A percentile compares a stretch with the other conserved stretches of the same genome.
Conservation (phyloP, 2,329 filamentous ascomycete genomes). For the Neocucurbitaria cava region DNA sequence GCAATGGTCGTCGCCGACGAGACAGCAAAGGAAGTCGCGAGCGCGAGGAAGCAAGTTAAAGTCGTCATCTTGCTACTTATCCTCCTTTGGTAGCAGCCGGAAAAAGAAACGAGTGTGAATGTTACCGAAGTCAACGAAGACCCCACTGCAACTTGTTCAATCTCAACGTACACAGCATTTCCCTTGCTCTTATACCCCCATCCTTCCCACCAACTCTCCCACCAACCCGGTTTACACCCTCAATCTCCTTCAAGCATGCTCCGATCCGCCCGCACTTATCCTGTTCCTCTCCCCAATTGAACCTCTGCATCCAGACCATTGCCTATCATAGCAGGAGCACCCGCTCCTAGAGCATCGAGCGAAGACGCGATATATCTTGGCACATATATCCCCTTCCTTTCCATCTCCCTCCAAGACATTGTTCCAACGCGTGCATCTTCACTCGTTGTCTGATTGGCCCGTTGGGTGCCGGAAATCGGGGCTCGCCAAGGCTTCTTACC, state of each 20-base stretch:
- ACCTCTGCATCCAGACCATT: background rate
- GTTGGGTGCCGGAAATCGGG: no score
- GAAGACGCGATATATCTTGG: background rate
- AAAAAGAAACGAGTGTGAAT: no score
- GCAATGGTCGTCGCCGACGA: constrained; percentile 45
- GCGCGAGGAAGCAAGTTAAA: constrained; percentile 21
- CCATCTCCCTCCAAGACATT: background rate
- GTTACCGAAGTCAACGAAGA: no score
- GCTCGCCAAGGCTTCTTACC: no score
- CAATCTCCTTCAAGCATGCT: background rate
- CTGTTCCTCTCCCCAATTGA: constrained; percentile 1
- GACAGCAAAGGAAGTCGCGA: constrained; percentile 23
- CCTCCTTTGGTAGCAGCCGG: no score
- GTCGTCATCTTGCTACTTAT: constrained; percentile 17
- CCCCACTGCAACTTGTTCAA: no score
- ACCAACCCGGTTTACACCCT: background rate
- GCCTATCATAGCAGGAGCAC: constrained; percentile 3
- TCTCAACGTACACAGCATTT: no score
- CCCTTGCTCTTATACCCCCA: background rate
- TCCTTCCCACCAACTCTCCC: background rate
- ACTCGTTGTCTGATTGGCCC: background rate
- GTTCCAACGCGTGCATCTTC: background rate
- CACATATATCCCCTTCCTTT: background rate
- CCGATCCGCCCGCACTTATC: background rate
- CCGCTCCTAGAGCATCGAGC: background rate